Base-by-base conservation (phyloP, 2,329 filamentous ascomycete genomes). In the Neonectria punicea region DNA sequence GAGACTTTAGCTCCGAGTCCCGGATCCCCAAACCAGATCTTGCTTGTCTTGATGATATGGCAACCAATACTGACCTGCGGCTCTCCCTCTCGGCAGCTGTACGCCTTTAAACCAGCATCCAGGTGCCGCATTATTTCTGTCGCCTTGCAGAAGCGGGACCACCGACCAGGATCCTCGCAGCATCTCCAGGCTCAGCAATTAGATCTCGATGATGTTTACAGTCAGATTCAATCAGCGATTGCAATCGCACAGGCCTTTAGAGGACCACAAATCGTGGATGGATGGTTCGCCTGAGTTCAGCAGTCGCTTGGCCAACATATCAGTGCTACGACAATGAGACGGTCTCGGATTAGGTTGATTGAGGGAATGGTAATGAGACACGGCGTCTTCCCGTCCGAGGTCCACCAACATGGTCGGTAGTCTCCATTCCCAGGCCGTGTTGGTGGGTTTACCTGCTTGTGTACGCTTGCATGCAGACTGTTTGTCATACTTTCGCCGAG, bases 61-160 rank as follows among this genome's bases (percentile, higher is more conserved):
- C 16, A 34, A 9, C 49, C 9, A 51, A 20, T 34, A n/a, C 30
- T 5, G 49, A 20, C 10, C 5, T 51, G 49, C 30, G 30, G 49
- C n/a, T 51, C n/a, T 11, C 32, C n/a, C 49, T 22, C 30, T 51
- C 49, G 49, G 49, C 25, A 51, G 36, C 47, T 36, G 34, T 20
- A n/a, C 22, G 49, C 49, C 47, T 59, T 36, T 22, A 13, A 34
- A 51, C 18, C 30, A 34, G 41, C 18, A 25, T 34, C 46, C 34
- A 11, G 25, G 28, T 34, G 51, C 34, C 22, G 36, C n/a, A 47
- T 56, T n/a, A 32, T 58, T 58, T 56, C 54, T 63, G 55, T 54
- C 53, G 53, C 34, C 51, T 60, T 59, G 51, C 56, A 63, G 54
- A 57, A 53, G 66, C 66, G 66, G 66, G 60, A 66, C 63, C 53